These are phyloP conservation scores for Hypoxylon sp. DNA, from an alignment of 2,329 filamentous ascomycete species.

Conservation along the genomic window DNA sequence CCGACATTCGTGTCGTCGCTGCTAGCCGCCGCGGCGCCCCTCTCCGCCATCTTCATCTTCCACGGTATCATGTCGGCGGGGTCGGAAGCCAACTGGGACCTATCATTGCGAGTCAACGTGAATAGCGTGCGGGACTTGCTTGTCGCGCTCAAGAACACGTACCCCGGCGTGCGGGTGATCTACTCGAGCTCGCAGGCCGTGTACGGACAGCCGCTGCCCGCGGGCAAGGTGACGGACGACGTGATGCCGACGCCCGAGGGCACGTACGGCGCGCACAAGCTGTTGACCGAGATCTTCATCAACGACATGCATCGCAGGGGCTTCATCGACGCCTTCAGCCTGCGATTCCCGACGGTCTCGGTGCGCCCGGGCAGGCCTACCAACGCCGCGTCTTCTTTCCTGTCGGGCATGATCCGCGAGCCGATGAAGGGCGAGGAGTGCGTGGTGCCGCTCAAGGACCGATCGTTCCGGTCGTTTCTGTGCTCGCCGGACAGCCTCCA, in stretches of 20 bases:
- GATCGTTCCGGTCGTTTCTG: constrained; percentile 67
- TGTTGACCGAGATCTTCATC: constrained; percentile 72
- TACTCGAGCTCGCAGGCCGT: constrained; percentile 75
- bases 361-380: constrained; percentile 73
- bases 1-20: constrained; percentile 57
- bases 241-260: constrained; percentile 71
- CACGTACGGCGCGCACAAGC: constrained; percentile 75
- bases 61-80: constrained; percentile 78
- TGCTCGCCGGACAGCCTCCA: constrained; percentile 67
- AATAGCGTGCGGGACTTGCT: constrained; percentile 70
- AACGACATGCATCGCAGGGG: constrained; percentile 74
- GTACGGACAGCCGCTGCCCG: constrained; percentile 71
- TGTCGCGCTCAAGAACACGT: constrained; percentile 62
- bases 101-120: constrained; percentile 73
- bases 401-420: constrained; percentile 75
- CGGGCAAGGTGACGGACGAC: constrained; percentile 62
- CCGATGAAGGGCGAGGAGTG: constrained; percentile 69
- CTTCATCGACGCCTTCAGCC: constrained; percentile 69
- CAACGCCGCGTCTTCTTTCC: constrained; percentile 73
- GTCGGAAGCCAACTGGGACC: constrained; percentile 72
- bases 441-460: constrained; percentile 66
- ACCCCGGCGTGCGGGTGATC: constrained; percentile 70
- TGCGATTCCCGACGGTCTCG: constrained; percentile 73
- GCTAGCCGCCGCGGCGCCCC: constrained; percentile 61
- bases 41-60: constrained; percentile 71